Evolutionary conservation across 2,329 filamentous ascomycete species (phyloP), one percentile per base, ranked within the genome.

Genomic region (Bipolaris cookei): DNA sequence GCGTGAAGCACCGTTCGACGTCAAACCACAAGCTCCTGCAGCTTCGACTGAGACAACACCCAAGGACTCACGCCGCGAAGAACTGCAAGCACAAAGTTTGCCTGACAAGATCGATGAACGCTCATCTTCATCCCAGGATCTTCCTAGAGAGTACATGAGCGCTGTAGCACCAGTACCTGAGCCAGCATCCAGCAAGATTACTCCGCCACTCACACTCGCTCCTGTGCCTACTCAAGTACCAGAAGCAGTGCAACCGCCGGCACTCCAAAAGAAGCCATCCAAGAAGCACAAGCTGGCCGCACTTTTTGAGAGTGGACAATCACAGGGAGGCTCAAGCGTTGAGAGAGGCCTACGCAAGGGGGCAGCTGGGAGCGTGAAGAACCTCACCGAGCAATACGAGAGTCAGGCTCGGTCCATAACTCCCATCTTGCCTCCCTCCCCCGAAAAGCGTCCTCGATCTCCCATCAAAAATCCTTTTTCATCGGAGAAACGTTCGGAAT

Each of bases 211-310:
- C 21, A 32, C 11, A n/a, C 18, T 47, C 34, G 18, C 56, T 14
- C 28, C 45, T 20, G 54, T 51, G 1, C 38, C 59, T 4, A 32
- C 57, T 23, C 62, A 63, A 38, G 47, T 57, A 11, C 46, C 58
- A n/a, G 58, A 64, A 43, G 50, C 55, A 25, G 51, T 57, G 14
- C 54, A 54, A 30, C 14, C 59, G 3, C 59, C 56, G 10, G 71
- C 69, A 18, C 61, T 74, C 34, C 68, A 60, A 43, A 78, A 77
- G 56, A 79, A 77, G 56, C 70, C 75, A 30, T 68, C 66, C 4
- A 77, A 72, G 64, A 77, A 75, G 51, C 75, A 74, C 54, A 74
- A 73, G 41, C 58, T 75, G 10, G 67, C 72, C 35, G 62, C 72
- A 6, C 57, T 74, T 51, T 75, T 72, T 44, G 73, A 76, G 49